Base-by-base conservation (phyloP, 2,329 filamentous ascomycete species). In the Claviceps africana region DNA sequence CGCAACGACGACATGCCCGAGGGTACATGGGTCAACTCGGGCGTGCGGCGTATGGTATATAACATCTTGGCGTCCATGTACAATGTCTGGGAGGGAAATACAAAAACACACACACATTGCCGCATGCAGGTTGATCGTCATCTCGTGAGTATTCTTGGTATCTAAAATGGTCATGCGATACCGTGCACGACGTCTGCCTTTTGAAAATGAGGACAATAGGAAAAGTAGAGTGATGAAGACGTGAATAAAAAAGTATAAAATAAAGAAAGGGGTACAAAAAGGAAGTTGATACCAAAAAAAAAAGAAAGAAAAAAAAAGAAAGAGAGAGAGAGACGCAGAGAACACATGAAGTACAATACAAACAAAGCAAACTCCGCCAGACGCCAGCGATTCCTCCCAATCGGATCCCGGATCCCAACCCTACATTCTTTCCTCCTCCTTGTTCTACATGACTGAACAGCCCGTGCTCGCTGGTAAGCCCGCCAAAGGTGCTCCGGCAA, bases 401-500 rank as follows among this genome's bases (percentile, higher is more conserved):
- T 13, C 35, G 4, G 10, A 35, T 17, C n/a, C 6, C 22, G 11
- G 8, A n/a, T n/a, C n/a, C n/a, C n/a, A n/a, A n/a, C n/a, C n/a
- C 22, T 6, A 28, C 21, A 28, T 19, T 28, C 17, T 15, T 11
- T 15, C 21, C n/a, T 11, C 21, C 10, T 21, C 30, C 25, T 19
- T 19, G 9, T 46, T 46, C 51, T 55, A 77, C 74, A 77, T 77
- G 45, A 77, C 57, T 45, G 53, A 56, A 56, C 77, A 81, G 35
- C 61, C 73, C 25, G 65, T 62, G 40, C 64, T 58, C 44, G 62
- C 58, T 2, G 67, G 63, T 37, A 68, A 47, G 33, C 64, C 55
- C 11, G 62, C 53, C 11, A 61, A 63, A 42, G 66, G 64, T 53
- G 72, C 57, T 2, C 60, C 59, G 8, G 71, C 69, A 51, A 70